Percentiles rank a stretch among this genome's conserved stretches.
Conservation (phyloP, 352 stramenopile species). For the Phytophthora melonis region DNA sequence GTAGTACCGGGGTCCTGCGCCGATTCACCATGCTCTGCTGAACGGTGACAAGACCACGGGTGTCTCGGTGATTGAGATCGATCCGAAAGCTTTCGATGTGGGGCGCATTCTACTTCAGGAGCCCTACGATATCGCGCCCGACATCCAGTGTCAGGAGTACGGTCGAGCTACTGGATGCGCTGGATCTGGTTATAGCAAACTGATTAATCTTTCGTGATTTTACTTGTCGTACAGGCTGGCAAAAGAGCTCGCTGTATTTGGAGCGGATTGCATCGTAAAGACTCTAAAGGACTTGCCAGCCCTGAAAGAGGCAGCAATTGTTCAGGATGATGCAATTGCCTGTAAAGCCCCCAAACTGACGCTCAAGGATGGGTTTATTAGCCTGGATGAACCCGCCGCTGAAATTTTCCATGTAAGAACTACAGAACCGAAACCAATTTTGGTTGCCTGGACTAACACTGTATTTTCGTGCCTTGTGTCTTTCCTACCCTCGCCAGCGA, state of each 20-base stretch:
- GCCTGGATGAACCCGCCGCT: conserved; percentile 56
- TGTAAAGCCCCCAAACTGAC: conserved; percentile 79
- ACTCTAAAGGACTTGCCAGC: conserved; percentile 60
- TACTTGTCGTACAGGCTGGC: conserved; percentile 44
- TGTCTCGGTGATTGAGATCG: conserved; percentile 90
- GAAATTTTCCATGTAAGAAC: conserved; percentile 65
- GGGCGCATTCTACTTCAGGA: conserved; percentile 79
- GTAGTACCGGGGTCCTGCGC: conserved; percentile 83
- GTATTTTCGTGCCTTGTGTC: background rate
- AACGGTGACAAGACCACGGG: conserved; percentile 81
- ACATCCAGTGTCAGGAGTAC: conserved; percentile 64
- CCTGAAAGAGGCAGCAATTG: conserved; percentile 53
- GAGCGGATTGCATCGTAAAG: conserved; percentile 75
- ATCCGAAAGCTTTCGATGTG: conserved; percentile 84
- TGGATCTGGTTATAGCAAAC: background rate
- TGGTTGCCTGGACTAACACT: background rate
- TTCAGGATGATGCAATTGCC: conserved; percentile 65
- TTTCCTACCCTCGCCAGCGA: conserved; percentile 42
- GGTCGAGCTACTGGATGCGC: background rate
- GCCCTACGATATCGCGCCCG: conserved; percentile 49
- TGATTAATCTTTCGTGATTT: conserved; percentile 4
- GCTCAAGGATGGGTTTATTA: conserved; percentile 63
- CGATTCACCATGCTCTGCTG: conserved; percentile 88
- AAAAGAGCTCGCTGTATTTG: conserved; percentile 57
- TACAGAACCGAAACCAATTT: background rate